Evolutionary conservation across 805 yeast species (phyloP).

Genomic region (Vanderwaltozyma polyspora): DNA sequence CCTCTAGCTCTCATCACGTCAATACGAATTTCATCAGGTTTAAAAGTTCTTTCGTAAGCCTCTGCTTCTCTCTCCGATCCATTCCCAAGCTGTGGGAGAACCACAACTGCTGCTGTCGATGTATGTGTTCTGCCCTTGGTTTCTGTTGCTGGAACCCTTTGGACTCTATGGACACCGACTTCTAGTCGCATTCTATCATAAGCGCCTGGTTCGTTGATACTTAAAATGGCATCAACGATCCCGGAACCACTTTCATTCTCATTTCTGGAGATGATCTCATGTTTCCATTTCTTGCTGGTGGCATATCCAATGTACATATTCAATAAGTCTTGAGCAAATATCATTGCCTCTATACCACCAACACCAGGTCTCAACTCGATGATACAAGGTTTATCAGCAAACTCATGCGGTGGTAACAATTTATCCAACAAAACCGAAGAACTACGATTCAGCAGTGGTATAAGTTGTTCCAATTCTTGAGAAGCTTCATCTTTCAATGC

Average conservation of each 20-base stretch:
- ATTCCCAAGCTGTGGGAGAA: constrained; percentile 68
- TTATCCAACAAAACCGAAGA: constrained; percentile 40
- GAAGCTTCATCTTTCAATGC: constrained; percentile 47
- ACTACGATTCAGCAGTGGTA: constrained; percentile 35
- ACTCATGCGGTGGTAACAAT: constrained; percentile 66
- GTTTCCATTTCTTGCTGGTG: constrained; percentile 53
- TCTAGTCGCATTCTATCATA: constrained; percentile 67
- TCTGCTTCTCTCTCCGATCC: constrained; percentile 38
- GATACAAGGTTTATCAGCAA: constrained; percentile 65
- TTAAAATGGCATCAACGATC: constrained; percentile 61
- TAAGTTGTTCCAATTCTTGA: constrained; percentile 39
- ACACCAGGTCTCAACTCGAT: constrained; percentile 89
- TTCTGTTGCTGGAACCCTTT: constrained; percentile 87
- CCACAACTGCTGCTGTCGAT: constrained; percentile 91
- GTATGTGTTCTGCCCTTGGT: constrained; percentile 91
- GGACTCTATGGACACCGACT: constrained; percentile 95
- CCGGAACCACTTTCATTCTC: constrained; percentile 55
- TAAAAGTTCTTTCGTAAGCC: constrained; percentile 57
- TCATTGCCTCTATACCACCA: constrained; percentile 88
- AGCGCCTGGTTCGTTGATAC: constrained; percentile 66
- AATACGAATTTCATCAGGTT: constrained; percentile 77
- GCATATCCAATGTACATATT: constrained; percentile 75
- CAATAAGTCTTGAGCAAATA: constrained; percentile 71
- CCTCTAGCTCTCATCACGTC: constrained; percentile 98
- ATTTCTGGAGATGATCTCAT: constrained; percentile 44